Conservation (phyloP, 768 basidiomycete species). For the Russula sp. region DNA sequence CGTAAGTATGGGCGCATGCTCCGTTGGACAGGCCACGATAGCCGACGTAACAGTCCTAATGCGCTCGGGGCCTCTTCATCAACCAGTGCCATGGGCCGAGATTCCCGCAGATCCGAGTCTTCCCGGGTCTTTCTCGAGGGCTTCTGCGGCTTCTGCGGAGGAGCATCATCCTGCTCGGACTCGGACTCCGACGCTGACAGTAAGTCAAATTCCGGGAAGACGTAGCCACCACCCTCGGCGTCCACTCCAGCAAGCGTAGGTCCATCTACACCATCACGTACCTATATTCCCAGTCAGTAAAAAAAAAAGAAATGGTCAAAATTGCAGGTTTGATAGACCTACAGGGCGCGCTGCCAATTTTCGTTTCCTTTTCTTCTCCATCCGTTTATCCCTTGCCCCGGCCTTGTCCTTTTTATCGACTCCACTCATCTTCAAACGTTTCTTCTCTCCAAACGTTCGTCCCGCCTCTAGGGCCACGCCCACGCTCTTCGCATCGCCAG, state of each 20-base stretch:
- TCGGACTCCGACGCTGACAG: slow-evolving; percentile 38
- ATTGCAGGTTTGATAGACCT: background rate
- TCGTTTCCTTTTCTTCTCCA: slow-evolving; percentile 88
- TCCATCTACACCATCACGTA: slow-evolving; percentile 30
- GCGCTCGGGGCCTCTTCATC: slow-evolving; percentile 69
- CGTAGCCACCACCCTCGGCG: slow-evolving; percentile 58
- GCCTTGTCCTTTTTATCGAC: slow-evolving; percentile 75
- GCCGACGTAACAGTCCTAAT: slow-evolving; percentile 50
- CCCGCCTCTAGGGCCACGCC: slow-evolving; percentile 58
- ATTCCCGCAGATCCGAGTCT: slow-evolving; percentile 21
- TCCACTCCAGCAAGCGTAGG: slow-evolving; percentile 41
- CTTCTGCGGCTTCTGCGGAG: slow-evolving; percentile 38
- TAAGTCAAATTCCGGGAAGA: slow-evolving; percentile 67
- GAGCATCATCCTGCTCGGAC: slow-evolving; percentile 34
- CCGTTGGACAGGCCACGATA: too few species aligned
- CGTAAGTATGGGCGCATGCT: too few species aligned
- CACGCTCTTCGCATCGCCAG: slow-evolving; percentile 51
- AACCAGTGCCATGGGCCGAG: slow-evolving; percentile 41
- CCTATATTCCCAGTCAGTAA: slow-evolving; percentile 15
- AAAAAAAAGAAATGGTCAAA: background rate
- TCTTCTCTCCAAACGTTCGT: slow-evolving; percentile 64
- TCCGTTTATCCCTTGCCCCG: slow-evolving; percentile 81
- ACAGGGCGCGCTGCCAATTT: slow-evolving; percentile 64
- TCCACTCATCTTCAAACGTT: slow-evolving; percentile 66
- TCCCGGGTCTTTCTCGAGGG: slow-evolving; percentile 22